Evolutionary conservation across 2,329 filamentous ascomycete species (phyloP), one percentile per base, ranked within the genome.

Genomic region (Rutstroemia sp.): DNA sequence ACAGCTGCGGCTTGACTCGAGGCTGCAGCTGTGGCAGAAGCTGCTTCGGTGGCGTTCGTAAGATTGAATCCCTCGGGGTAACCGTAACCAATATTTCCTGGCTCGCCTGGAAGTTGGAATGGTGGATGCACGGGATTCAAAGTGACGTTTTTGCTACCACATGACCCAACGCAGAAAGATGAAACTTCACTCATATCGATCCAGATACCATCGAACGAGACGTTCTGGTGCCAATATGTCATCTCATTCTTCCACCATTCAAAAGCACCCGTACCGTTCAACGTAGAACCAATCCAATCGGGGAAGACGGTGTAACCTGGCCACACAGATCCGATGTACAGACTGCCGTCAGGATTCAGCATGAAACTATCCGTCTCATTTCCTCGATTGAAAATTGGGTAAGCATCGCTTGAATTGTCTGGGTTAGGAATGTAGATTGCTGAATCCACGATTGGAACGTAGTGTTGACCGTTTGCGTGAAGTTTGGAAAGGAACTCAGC

Each of bases 1-100:
- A 42, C 52, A 37, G 58, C 49, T 9, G 60, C 59, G 19, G 71
- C 75, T 63, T 84, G 80, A 41, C 74, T 77, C 0, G 76, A 73
- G 2, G 79, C 75, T 5, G 77, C 76, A 0, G 81, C 74, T 1
- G 80, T 79, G 0, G 79, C 83, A 0, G 79, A 76, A 0, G 82
- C 76, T 2, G 84, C 84, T 67, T 89, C 85, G 0, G 85, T 87
- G 1, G 78, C 71, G 65, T 90, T 90, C 16, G 83, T 87, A 47
- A 82, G 62, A 55, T 86, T 81, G 72, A 90, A 90, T 5, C 77
- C 80, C 69, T 90, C 86, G 0, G 87, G 87, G 58, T 86, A 88
- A 46, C 75, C 71, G 50, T 79, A 80, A 44, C 84, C 74, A 16
- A 82, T 66, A 63, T 80, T 79, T 5, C 82, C 82, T 1, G 77